phyloP scores from a whole-genome alignment of 352 stramenopile genomes.

The Halophytophthora polymorphica region DNA sequence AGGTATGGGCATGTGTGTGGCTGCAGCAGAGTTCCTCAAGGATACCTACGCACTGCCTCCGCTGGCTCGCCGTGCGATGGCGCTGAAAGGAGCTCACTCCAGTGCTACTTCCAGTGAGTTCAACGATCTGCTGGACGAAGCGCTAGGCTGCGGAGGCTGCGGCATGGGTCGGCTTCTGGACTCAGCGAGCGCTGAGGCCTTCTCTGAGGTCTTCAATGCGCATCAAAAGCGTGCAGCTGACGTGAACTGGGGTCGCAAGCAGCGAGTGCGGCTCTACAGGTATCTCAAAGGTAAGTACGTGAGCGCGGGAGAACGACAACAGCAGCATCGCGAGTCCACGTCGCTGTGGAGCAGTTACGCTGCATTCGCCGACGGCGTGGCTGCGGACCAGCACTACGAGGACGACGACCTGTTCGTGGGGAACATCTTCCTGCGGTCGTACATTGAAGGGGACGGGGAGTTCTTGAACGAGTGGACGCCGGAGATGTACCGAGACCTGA shows the following conservation, averaged over 20 bases:
- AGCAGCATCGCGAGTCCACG: conserved; percentile 16
- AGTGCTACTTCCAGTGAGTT: conserved; percentile 29
- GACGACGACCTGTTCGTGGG: conserved; percentile 72
- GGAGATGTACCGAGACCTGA: conserved; percentile 65
- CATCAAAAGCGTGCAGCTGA: conserved; percentile 67
- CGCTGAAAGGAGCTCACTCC: background rate
- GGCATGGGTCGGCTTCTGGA: conserved; percentile 59
- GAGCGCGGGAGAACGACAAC: conserved; percentile 27
- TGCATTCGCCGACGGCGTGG: background rate
- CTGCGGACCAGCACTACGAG: conserved; percentile 21
- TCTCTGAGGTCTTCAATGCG: conserved; percentile 71
- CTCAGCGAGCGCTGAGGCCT: conserved; percentile 40
- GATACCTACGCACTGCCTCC: conserved; percentile 32
- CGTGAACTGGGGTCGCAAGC: conserved; percentile 65
- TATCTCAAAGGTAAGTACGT: conserved; percentile 72
- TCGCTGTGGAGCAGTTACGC: conserved; percentile 16
- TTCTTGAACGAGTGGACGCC: conserved; percentile 76
- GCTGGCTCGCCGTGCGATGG: conserved; percentile 3
- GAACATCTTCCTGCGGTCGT: conserved; percentile 80
- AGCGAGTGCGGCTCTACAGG: conserved; percentile 53
- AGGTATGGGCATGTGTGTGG: conserved; percentile 69
- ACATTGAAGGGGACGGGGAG: conserved; percentile 74
- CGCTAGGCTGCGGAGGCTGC: conserved; percentile 66
- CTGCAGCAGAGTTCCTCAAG: conserved; percentile 71
- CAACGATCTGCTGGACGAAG: conserved; percentile 59